Conservation (phyloP, 2,329 filamentous ascomycete genomes). For the Sclerotinia subarctica region DNA sequence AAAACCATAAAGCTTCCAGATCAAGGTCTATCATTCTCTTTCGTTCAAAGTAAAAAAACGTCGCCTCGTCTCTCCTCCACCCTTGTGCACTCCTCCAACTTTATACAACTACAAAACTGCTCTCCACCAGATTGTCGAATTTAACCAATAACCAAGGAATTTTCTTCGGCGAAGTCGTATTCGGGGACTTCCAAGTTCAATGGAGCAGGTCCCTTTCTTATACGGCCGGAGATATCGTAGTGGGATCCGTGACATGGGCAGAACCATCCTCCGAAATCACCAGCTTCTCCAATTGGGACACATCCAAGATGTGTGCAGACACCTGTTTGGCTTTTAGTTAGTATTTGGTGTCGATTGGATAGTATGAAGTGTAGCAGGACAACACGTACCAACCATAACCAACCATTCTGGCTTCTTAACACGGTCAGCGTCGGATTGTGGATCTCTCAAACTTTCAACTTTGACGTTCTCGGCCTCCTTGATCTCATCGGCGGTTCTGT, state of each 20-base stretch:
- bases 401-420: conserved; percentile 99
- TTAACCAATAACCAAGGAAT: conserved; percentile 89
- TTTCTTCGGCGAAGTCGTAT: conserved; percentile 92
- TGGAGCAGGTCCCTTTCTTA: conserved; percentile 94
- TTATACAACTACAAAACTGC: conserved; percentile 21
- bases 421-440: conserved; percentile 85
- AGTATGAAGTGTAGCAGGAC: background rate
- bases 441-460: conserved; percentile 81
- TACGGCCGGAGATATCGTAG: conserved; percentile 98
- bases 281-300: conserved; percentile 97
- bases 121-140: conserved; percentile 30
- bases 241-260: conserved; percentile 99
- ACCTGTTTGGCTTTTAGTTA: conserved; percentile 50
- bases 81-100: conserved; percentile 13
- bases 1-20: conserved; percentile 38
- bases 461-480: conserved; percentile 89
- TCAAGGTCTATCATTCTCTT: conserved; percentile 47
- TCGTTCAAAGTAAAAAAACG: conserved; percentile 9
- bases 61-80: conserved; percentile 8
- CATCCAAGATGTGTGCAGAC: conserved; percentile 99
- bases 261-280: conserved; percentile 99
- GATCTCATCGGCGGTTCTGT: conserved; percentile 92
- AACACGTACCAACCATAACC: conserved; percentile 81
- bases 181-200: conserved; percentile 93
- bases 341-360: conserved; percentile 26